Conservation (phyloP, 164 flowering plant genomes). For the Cinnamomum chago region DNA sequence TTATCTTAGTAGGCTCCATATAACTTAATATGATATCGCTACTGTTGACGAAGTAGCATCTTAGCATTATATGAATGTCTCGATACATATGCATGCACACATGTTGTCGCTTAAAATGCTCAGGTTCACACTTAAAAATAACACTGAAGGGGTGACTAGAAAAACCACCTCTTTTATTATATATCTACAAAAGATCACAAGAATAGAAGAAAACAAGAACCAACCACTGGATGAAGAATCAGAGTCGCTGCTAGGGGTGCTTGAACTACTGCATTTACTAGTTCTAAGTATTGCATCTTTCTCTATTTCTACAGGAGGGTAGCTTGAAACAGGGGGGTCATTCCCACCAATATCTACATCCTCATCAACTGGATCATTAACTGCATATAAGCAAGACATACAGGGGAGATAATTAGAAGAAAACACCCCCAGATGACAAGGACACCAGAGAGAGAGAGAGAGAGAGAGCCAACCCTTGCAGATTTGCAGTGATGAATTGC, state of each 20-base stretch:
- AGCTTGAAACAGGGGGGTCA: constrained; percentile 58
- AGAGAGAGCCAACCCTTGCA: constrained; percentile 43
- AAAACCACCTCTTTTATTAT: neutral
- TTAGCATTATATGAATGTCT: too few relatives aligned
- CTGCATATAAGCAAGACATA: constrained; percentile 24
- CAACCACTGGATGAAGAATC: constrained; percentile 80
- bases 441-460: neutral
- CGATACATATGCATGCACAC: too few relatives aligned
- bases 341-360: constrained; percentile 80
- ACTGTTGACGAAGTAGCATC: too few relatives aligned
- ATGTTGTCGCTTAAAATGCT: too few relatives aligned
- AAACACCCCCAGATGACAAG: neutral
- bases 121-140: too few relatives aligned
- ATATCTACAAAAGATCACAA: neutral
- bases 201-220: constrained; percentile 20
- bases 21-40: too few relatives aligned
- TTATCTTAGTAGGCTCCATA: too few relatives aligned
- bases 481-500: constrained; percentile 52
- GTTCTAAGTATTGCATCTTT: constrained; percentile 46
- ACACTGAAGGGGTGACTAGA: too few relatives aligned
- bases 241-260: constrained; percentile 71
- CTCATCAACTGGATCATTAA: constrained; percentile 57
- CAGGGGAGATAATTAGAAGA: neutral
- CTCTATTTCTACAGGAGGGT: constrained; percentile 66
- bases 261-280: constrained; percentile 59